Base-by-base conservation (phyloP, 139 green algal genomes). In the Pleodorina starrii region DNA sequence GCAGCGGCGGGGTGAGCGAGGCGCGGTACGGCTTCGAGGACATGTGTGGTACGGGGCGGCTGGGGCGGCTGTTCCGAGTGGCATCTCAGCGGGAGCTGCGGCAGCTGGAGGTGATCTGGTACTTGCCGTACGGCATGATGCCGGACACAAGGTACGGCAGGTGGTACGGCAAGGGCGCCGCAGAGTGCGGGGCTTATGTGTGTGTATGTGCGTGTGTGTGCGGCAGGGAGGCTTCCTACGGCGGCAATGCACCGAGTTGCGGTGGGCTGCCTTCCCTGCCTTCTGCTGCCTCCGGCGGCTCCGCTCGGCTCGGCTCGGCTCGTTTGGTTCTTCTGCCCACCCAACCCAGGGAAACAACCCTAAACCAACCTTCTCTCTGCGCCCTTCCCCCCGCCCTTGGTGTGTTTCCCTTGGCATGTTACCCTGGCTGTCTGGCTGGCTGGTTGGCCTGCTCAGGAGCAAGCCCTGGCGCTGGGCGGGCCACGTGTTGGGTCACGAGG, bases 391-490 rank as follows among this genome's bases (percentile, higher is more conserved):
- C n/a, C n/a, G n/a, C n/a, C n/a, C n/a, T n/a, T n/a, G n/a, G n/a
- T n/a, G n/a, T n/a, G n/a, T n/a, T n/a, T n/a, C n/a, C n/a, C n/a
- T n/a, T n/a, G n/a, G n/a, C n/a, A n/a, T n/a, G n/a, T n/a, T n/a
- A n/a, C n/a, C n/a, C n/a, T n/a, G n/a, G n/a, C n/a, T n/a, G n/a
- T n/a, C n/a, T n/a, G n/a, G n/a, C n/a, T n/a, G n/a, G n/a, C n/a
- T n/a, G n/a, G n/a, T n/a, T n/a, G n/a, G n/a, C n/a, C n/a, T n/a
- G n/a, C n/a, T 36, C 80, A 87, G 80, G 80, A 66, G 51, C 57
- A 93, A 94, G 91, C 91, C 93, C 9, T 95, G 93, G 93, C 89
- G 85, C 23, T 90, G 77, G 91, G 91, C 85, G 42, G 87, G 87
- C 2, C 91, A 95, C 59, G 7, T 94, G 69, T 43, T 95, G 79